phyloP scores from a whole-genome alignment of 352 stramenopile genomes.

The Pythium myriotylum region DNA sequence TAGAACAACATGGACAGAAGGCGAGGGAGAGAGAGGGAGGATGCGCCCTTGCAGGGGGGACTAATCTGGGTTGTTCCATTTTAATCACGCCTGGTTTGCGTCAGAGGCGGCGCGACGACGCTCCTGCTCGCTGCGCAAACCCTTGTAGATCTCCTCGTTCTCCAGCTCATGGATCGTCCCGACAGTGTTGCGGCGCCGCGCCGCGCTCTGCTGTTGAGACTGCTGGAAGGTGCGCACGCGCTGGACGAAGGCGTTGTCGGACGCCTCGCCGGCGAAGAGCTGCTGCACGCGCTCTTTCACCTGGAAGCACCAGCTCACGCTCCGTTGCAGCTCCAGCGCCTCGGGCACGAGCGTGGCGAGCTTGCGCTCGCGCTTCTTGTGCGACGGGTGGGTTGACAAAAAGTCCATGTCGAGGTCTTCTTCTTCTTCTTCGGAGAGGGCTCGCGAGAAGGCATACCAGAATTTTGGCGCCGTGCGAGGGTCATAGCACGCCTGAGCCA shows the following conservation, averaged over 20 bases:
- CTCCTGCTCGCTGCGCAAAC: constrained; percentile 26
- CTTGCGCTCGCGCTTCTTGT: constrained; percentile 54
- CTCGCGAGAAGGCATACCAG: constrained; percentile 45
- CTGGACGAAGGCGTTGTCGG: constrained; percentile 42
- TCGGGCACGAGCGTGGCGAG: constrained; percentile 47
- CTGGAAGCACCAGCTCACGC: constrained; percentile 56
- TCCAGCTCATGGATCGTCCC: constrained; percentile 60
- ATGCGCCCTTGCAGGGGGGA: neutral
- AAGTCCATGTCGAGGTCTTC: constrained; percentile 53
- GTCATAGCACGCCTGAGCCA: constrained; percentile 74
- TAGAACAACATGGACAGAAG: too few relatives aligned
- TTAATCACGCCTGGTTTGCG: neutral
- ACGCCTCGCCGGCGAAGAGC: constrained; percentile 32
- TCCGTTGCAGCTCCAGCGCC: constrained; percentile 45
- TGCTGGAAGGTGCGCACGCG: constrained; percentile 37
- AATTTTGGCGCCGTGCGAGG: constrained; percentile 51
- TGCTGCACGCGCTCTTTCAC: constrained; percentile 60
- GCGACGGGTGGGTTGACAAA: constrained; percentile 65
- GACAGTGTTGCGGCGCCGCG: constrained; percentile 41
- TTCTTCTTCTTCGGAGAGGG: constrained; percentile 33
- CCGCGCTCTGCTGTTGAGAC: neutral
- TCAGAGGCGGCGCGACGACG: constrained; percentile 1
- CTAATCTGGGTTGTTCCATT: constrained; percentile 2
- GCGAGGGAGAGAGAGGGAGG: neutral
- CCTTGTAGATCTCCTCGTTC: constrained; percentile 59